phyloP scores from a whole-genome alignment of 192 early-diverging fungal genomes.

The Podila verticillata region DNA sequence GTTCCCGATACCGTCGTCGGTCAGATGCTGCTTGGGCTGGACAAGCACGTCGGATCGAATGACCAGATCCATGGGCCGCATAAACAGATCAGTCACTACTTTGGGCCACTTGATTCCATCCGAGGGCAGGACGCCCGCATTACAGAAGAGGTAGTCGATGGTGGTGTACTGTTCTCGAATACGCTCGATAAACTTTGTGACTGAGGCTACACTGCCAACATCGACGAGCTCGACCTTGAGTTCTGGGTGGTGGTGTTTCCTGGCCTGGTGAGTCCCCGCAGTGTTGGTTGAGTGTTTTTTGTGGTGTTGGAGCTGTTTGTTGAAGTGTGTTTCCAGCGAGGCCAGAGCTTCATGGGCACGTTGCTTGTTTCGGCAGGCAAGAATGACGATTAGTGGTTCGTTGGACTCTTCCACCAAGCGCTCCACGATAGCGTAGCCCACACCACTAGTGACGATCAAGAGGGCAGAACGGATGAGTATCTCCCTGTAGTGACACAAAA shows the following conservation, averaged over 20 bases:
- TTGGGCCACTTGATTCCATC: constrained; percentile 53
- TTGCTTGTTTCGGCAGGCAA: constrained; percentile 62
- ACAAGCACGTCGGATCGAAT: constrained; percentile 53
- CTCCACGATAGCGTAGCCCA: constrained; percentile 65
- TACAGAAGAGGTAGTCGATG: constrained; percentile 64
- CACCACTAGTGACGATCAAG: constrained; percentile 29
- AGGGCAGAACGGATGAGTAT: neutral
- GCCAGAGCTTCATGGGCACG: constrained; percentile 55
- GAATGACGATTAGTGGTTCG: constrained; percentile 46
- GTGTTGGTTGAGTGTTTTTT: neutral
- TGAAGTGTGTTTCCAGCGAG: constrained; percentile 29
- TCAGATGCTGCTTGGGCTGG: constrained; percentile 58
- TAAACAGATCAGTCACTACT: constrained; percentile 35
- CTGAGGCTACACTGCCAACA: constrained; percentile 42
- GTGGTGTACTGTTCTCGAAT: constrained; percentile 49
- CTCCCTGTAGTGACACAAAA: neutral
- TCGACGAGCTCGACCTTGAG: constrained; percentile 61
- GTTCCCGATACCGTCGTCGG: constrained; percentile 59
- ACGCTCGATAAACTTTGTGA: constrained; percentile 48
- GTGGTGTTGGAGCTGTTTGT: constrained; percentile 1
- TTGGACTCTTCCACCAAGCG: constrained; percentile 52
- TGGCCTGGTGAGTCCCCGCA: constrained; percentile 12
- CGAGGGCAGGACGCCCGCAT: constrained; percentile 60
- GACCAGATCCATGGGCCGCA: constrained; percentile 41
- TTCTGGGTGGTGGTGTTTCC: constrained; percentile 33